Evolutionary conservation across 1,139 yeast genomes (phyloP), one percentile per base, ranked within the genome.

Genomic region (Saccharomyces pastorianus): DNA sequence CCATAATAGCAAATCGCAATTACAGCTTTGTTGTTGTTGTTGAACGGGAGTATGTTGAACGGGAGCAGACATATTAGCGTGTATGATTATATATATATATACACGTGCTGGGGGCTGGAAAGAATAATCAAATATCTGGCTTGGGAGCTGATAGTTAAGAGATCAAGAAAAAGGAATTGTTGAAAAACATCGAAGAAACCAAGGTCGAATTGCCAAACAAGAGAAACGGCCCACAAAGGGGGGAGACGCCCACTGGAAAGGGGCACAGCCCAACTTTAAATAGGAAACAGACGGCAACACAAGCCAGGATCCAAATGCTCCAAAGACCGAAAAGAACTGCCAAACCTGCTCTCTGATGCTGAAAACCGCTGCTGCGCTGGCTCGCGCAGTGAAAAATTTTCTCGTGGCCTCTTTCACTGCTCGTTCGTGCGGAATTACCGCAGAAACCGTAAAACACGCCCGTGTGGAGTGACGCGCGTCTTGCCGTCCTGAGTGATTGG

Each of bases 1-100:
- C 98, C 98, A 91, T 61, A 91, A 82, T 59, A 91, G 76, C 61
- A 90, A 74, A 55, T 71, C 72, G 51, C 76, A 75, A 32, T 57
- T 34, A 27, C 55, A 46, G 47, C 44, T 38, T 38, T 38, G 9
- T 17, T 38, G 25, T 38, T 38, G 44, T 38, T 38, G 44, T 11
- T 38, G 44, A 4, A 13, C 13, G 6, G 25, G 44, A 3, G 25
- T 38, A 17, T 38, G 44, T 38, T 38, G 44, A 38, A 7, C 44
- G 5, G 44, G 25, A 7, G 44, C 11, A 17, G 44, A 38, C 44
- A 38, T 38, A 38, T 8, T 38, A 9, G 44, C 25, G 44, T 38
- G 23, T 32, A 3, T 48, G 29, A 31, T 31, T 17, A 49, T 34
- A 52, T 27, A 44, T 38, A 38, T 38, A 38, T 9, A 38, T 11